These are phyloP conservation scores for Coccinonectria pachysandricola DNA, from an alignment of 2,329 filamentous ascomycete genomes.

Conservation along the genomic window DNA sequence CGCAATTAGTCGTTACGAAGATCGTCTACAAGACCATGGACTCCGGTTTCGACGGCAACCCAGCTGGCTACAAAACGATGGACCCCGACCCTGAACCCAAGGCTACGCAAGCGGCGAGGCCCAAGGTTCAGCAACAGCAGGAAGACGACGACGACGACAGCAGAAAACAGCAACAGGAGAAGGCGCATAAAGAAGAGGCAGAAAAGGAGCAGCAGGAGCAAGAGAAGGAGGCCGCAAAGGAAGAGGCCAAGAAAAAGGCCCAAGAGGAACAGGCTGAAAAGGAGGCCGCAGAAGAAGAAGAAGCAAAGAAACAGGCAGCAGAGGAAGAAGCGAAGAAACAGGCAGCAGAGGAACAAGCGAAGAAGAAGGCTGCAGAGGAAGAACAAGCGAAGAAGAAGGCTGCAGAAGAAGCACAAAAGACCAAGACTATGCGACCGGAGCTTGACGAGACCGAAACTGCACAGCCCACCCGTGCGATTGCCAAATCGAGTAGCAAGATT, in stretches of 20 bases:
- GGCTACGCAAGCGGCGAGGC: constrained; percentile 7
- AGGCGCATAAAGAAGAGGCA: constrained; percentile 3
- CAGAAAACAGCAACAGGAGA: constrained; percentile 6
- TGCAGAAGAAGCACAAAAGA: constrained; percentile 4
- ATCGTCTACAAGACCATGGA: constrained; percentile 33
- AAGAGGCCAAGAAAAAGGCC: constrained; percentile 1
- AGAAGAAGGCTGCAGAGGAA: constrained; percentile 7
- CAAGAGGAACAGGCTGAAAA: constrained; percentile 1
- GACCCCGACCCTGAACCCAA: constrained; percentile 10
- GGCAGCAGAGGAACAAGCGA: constrained; percentile 3
- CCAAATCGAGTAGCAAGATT: constrained; percentile 9
- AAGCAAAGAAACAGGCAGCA: constrained; percentile 7
- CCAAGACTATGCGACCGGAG: no score
- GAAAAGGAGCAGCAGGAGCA: constrained; percentile 1
- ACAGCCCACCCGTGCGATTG: no score
- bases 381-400: constrained; percentile 1
- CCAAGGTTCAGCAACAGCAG: constrained; percentile 2
- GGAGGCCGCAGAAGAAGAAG: constrained; percentile 3
- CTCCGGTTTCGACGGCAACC: constrained; percentile 30
- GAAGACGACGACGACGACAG: constrained; percentile 6
- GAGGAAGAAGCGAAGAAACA: constrained; percentile 1
- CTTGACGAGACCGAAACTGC: constrained; percentile 2
- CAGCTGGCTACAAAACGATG: constrained; percentile 34
- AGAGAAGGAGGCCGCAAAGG: constrained; percentile 1
- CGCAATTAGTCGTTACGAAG: constrained; percentile 19